Base-by-base conservation (phyloP, 2,329 filamentous ascomycete species). In the Penicillium griseofulvum region DNA sequence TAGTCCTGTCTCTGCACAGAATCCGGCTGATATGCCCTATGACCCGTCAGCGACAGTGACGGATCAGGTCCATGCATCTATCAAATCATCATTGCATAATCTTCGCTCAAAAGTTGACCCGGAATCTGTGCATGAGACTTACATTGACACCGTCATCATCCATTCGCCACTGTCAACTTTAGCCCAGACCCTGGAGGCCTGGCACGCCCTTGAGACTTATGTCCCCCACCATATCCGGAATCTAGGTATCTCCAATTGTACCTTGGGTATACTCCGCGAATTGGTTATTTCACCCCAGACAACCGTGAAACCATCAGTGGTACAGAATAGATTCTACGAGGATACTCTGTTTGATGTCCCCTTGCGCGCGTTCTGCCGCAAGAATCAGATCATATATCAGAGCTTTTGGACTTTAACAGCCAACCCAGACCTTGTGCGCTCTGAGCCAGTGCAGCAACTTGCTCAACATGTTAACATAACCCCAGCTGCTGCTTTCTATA, bases 211-310 rank as follows among this genome's bases (percentile, higher is more conserved):
- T 14, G 83, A 88, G 66, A 74, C 79, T 4, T 90, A 87, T 65
- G 85, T 90, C 1, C 87, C 88, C 0, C 68, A 80, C 62, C 71
- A 71, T 41, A 84, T 92, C 59, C 84, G 84, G 38, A 79, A 83
- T 29, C 77, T 94, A 8, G 90, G 90, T 38, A 87, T 94, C 52
- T 91, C 88, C 51, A 94, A 94, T 71, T 82, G 83, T n/a, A 76
- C 78, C n/a, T 72, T 88, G 2, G 69, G 78, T 0, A 71, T 83
- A 1, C 77, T 94, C 0, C 69, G 80, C 49, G 71, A 74, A 5
- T 73, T 91, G 1, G 78, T 79, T 55, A 56, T 38, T 0, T 68
- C 65, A 1, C 66, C 76, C 1, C 64, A 74, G 17, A 75, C 77
- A 4, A 72, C 64, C 0, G 67, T 84, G 62, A 82, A 81, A 60